Evolutionary conservation across 169 alveolate species (phyloP).

Genomic region (Eimeria brunetti): DNA sequence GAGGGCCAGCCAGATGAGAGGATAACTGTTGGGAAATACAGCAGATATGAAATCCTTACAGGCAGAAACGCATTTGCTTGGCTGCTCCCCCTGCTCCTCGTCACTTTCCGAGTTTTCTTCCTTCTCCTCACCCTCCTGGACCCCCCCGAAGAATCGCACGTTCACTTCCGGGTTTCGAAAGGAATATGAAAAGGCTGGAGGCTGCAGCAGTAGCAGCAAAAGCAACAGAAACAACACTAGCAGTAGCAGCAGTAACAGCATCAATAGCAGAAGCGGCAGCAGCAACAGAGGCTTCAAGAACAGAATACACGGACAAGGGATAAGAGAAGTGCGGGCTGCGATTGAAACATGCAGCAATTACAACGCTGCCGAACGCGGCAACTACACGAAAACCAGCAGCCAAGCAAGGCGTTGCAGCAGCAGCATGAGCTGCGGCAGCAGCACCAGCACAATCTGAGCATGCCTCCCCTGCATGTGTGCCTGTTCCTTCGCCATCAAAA

Average conservation of each 20-base stretch:
- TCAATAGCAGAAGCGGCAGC: not conserved
- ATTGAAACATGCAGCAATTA: not conserved
- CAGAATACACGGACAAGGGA: not conserved
- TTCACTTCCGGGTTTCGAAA: conserved; percentile 31
- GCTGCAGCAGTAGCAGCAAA: conserved; percentile 15
- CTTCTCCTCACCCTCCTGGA: conserved; percentile 52
- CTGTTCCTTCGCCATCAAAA: not conserved
- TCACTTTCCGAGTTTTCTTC: conserved; percentile 70
- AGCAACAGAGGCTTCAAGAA: not conserved
- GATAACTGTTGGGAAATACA: conserved; percentile 65
- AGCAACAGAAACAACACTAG: not conserved
- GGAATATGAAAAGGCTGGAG: conserved; percentile 2
- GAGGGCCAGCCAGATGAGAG: conserved; percentile 57
- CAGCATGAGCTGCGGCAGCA: not conserved
- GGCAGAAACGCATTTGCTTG: conserved; percentile 21
- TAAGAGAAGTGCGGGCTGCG: not conserved
- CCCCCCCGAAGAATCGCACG: conserved; percentile 18
- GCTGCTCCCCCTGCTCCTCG: conserved; percentile 55
- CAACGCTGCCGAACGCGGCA: not conserved
- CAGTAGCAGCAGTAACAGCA: not conserved
- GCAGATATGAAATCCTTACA: conserved; percentile 14
- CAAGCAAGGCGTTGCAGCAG: not conserved
- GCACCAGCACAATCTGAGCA: not conserved
- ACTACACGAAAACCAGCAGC: not conserved
- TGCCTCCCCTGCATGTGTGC: not conserved